phyloP scores from a whole-genome alignment of 2,329 filamentous ascomycete species.

The Pestalotiopsis sp. region DNA sequence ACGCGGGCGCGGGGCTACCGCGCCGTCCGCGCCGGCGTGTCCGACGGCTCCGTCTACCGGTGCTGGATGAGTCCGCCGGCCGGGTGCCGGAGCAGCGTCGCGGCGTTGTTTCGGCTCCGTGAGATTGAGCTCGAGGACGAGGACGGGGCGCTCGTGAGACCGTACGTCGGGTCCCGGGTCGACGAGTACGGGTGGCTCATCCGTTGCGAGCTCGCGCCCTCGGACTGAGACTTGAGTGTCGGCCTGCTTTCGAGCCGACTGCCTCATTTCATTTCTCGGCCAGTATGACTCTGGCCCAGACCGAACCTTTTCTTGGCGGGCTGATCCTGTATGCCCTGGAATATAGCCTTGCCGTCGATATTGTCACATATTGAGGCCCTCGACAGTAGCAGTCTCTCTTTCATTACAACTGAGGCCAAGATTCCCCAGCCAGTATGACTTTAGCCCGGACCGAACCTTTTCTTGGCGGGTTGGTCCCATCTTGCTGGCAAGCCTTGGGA shows the following conservation, averaged over 20 bases:
- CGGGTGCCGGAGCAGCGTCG: slow-evolving; percentile 7
- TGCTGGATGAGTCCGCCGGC: slow-evolving; percentile 13
- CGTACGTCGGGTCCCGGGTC: slow-evolving; percentile 5
- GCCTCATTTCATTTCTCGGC: neutral
- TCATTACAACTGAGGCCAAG: too few relatives aligned
- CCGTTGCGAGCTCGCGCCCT: slow-evolving; percentile 6
- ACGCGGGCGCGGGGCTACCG: slow-evolving; percentile 23
- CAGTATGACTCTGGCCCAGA: neutral
- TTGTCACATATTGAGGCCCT: too few relatives aligned
- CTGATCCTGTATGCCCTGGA: too few relatives aligned
- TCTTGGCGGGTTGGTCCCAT: too few relatives aligned
- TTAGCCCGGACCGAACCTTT: too few relatives aligned
- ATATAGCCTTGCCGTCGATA: too few relatives aligned
- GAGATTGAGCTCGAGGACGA: slow-evolving; percentile 15
- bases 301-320: too few relatives aligned
- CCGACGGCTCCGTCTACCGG: slow-evolving; percentile 9
- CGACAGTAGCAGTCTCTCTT: too few relatives aligned
- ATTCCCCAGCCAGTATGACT: too few relatives aligned
- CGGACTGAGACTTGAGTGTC: neutral
- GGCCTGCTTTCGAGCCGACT: neutral
- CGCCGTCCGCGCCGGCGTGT: slow-evolving; percentile 17
- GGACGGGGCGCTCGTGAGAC: neutral
- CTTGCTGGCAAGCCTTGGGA: too few relatives aligned
- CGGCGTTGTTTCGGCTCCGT: neutral
- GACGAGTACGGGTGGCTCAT: slow-evolving; percentile 12